phyloP scores from a whole-genome alignment of 768 basidiomycete genomes.

The Psilocybe subaeruginosa region DNA sequence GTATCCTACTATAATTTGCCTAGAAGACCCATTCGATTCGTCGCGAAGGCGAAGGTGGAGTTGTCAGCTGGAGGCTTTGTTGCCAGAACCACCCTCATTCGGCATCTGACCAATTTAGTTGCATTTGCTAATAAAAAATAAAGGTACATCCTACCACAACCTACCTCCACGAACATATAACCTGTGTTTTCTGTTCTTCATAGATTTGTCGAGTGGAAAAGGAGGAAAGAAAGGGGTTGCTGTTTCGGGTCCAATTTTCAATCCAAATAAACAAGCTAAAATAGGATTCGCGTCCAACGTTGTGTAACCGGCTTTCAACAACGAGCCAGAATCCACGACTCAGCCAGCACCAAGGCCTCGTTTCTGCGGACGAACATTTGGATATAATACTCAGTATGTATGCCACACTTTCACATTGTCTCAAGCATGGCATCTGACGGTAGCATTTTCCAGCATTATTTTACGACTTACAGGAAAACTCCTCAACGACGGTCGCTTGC shows the following conservation, averaged over 20 bases:
- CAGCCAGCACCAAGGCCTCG: conserved; percentile 16
- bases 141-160: not conserved
- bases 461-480: conserved; percentile 29
- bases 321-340: conserved; percentile 12
- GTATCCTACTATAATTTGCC: not conserved
- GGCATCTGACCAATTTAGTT: conserved; percentile 1
- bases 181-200: not conserved
- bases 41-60: not conserved
- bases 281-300: conserved; percentile 19
- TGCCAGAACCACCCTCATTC: conserved; percentile 5
- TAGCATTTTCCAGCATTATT: conserved; percentile 29
- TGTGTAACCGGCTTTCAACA: conserved; percentile 12
- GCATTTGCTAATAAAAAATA: not conserved
- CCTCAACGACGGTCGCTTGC: conserved; percentile 23
- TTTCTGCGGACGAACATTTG: conserved; percentile 1
- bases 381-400: conserved; percentile 8
- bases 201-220: not conserved
- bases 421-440: conserved; percentile 20
- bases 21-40: not conserved
- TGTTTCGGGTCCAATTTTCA: conserved; percentile 7
- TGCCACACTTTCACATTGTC: not conserved
- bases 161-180: not conserved
- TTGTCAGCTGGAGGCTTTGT: not conserved
- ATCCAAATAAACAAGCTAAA: conserved; percentile 23
- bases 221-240: conserved; percentile 7